These are phyloP conservation scores for Sugiyamaella americana DNA, from an alignment of 805 yeast species.

Conservation along the genomic window DNA sequence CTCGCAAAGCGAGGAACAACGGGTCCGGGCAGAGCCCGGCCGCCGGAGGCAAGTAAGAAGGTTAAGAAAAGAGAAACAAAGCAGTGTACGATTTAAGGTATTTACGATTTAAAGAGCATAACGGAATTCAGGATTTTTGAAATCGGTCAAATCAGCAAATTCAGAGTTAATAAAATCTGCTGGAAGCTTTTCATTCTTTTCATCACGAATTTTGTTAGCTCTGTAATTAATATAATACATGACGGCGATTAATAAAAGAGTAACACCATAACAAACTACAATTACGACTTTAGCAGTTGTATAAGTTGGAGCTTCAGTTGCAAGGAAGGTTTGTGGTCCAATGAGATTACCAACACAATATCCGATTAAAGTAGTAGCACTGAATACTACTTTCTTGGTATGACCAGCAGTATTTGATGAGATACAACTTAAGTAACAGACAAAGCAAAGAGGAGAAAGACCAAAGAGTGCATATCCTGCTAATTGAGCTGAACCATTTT, in stretches of 20 bases:
- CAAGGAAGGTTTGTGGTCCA: constrained; percentile 67
- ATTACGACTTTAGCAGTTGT: constrained; percentile 48
- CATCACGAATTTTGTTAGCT: too few species aligned
- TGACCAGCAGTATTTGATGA: constrained; percentile 60
- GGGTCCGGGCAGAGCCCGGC: too few species aligned
- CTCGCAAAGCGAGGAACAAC: too few species aligned
- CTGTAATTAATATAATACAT: constrained; percentile 15
- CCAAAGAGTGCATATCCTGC: constrained; percentile 14
- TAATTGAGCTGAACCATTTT: constrained; percentile 10
- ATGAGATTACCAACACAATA: constrained; percentile 64
- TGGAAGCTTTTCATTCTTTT: neutral
- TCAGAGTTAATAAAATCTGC: constrained; percentile 8
- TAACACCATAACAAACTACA: constrained; percentile 44
- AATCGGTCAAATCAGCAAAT: constrained; percentile 44
- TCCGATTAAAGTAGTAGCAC: constrained; percentile 54
- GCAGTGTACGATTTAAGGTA: too few species aligned
- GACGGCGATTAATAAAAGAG: constrained; percentile 36
- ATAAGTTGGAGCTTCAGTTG: constrained; percentile 54
- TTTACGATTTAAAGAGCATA: constrained; percentile 11
- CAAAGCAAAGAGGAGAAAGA: constrained; percentile 9
- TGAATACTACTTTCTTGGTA: constrained; percentile 61
- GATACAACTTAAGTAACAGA: constrained; percentile 12
- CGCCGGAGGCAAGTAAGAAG: too few species aligned
- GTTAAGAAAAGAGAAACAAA: too few species aligned
- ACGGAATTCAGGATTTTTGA: constrained; percentile 43